These are phyloP conservation scores for Austroboletus sp. DNA, from an alignment of 1,284 basidiomycete genomes.

Conservation along the genomic window DNA sequence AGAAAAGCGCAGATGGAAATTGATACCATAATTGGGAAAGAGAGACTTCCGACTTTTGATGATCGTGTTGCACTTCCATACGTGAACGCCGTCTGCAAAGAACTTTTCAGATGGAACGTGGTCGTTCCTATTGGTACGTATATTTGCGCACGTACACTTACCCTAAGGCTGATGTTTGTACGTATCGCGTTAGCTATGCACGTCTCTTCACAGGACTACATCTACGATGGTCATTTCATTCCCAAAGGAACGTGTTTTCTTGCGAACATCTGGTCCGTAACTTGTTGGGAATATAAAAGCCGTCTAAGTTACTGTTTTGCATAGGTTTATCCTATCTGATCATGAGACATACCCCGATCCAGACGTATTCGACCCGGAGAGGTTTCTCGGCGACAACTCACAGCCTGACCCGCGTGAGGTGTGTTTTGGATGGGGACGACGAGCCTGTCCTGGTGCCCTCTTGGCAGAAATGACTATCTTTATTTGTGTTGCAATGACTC, in stretches of 20 bases:
- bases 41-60: too few species aligned
- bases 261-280: too few species aligned
- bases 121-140: slow-evolving; percentile 11
- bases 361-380: slow-evolving; percentile 12
- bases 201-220: slow-evolving; percentile 32
- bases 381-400: slow-evolving; percentile 11
- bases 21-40: too few species aligned
- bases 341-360: slow-evolving; percentile 12
- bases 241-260: slow-evolving; percentile 34
- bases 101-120: too few species aligned
- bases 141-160: too few species aligned
- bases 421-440: slow-evolving; percentile 18
- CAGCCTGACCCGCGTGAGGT: slow-evolving; percentile 10
- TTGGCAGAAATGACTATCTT: slow-evolving; percentile 15
- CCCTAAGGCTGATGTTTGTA: too few species aligned
- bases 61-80: slow-evolving; percentile 19
- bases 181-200: slow-evolving; percentile 30
- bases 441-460: slow-evolving; percentile 10
- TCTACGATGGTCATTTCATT: slow-evolving; percentile 34
- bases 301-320: neutral
- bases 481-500: slow-evolving; percentile 13
- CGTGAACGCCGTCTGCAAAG: slow-evolving; percentile 15
- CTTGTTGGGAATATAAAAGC: too few species aligned
- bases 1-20: too few species aligned
- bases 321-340: slow-evolving; percentile 13